Evolutionary conservation across 2,329 filamentous ascomycete genomes (phyloP), one percentile per base, ranked within the genome.

Genomic region (Pseudogymnoascus sp.): DNA sequence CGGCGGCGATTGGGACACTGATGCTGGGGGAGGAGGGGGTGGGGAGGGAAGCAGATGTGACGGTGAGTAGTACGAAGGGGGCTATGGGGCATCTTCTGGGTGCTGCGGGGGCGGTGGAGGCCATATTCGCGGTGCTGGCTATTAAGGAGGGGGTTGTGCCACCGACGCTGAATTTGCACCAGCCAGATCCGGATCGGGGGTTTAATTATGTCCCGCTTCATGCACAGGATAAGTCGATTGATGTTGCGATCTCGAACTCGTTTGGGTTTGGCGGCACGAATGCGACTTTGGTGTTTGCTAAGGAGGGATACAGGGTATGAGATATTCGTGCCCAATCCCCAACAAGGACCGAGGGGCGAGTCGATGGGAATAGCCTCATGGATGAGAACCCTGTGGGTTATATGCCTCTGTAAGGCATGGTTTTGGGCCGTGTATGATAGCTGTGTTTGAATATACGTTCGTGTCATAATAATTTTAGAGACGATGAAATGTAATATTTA

Each of bases 261-360:
- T 99, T 99, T 77, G 95, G 95, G 0, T 99, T 99, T 77, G 95
- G 95, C 10, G 95, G 95, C 15, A 97, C 93, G 1, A 99, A 99
- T 77, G 93, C 93, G 44, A 92, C 87, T 62, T 78, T 99, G 38
- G 92, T 92, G 61, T 93, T 97, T 63, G 71, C 71, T 21, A 74
- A 73, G 33, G 59, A 60, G 33, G 59, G 59, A 1, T 60, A 60
- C 50, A 56, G n/a, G 29, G 7, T 13, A 19, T 56, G 11, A 21
- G 19, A 2, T 56, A 26, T 26, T 33, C 6, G 7, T 33, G 26
- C 26, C 26, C 15, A 53, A 17, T 9, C n/a, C 26, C 26, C 9
- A 9, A 6, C 46, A 1, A 7, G 15, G 46, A 4, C 4, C 4
- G 1, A n/a, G 46, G 7, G 13, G 23, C 19, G 9, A 2, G 31